Evolutionary conservation across 495 filamentous ascomycete species (phyloP), one percentile per base, ranked within the genome.

Genomic region (Neurospora sp.): DNA sequence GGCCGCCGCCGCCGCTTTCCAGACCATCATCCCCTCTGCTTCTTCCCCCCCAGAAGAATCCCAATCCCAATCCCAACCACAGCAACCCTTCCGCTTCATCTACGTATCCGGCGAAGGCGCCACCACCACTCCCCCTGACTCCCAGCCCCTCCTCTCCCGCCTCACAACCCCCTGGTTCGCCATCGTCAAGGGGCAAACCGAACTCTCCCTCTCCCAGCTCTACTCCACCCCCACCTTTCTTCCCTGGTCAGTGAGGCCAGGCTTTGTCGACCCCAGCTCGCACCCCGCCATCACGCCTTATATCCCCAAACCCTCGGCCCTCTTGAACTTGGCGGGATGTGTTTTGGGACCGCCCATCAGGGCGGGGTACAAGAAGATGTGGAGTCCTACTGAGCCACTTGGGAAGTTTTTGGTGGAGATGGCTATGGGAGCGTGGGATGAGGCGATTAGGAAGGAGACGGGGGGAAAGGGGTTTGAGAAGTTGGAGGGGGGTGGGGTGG

Each of bases 41-140:
- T 89, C 89, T 2, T 79, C 85, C 44, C 89, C 92, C 77, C 74
- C 41, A 40, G 40, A 40, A 40, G 14, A 39, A 10, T 16, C 40
- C 14, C 40, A 14, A 16, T 40, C 40, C 40, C 40, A 39, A 10
- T 7, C 40, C 5, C 40, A 14, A 16, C 40, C 40, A 0, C 12
- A 85, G 5, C 5, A 85, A 48, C 83, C 88, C 18, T 89, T 94
- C 82, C 88, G 86, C 48, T 93, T 93, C 75, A 83, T 93, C 75
- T 90, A 90, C 77, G 87, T 94, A 66, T 92, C 91, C 1, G 91
- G 91, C 37, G 84, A 85, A 72, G 86, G 87, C 40, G 81, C 84
- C 0, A 87, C 84, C 35, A 79, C 77, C 14, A 80, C 79, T 6
- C 89, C 89, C 0, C 85, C 84, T 3, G 75, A 79, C 2, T 84